Base-by-base conservation (phyloP, 306 rosid species). In the Dalbergia cultrata region DNA sequence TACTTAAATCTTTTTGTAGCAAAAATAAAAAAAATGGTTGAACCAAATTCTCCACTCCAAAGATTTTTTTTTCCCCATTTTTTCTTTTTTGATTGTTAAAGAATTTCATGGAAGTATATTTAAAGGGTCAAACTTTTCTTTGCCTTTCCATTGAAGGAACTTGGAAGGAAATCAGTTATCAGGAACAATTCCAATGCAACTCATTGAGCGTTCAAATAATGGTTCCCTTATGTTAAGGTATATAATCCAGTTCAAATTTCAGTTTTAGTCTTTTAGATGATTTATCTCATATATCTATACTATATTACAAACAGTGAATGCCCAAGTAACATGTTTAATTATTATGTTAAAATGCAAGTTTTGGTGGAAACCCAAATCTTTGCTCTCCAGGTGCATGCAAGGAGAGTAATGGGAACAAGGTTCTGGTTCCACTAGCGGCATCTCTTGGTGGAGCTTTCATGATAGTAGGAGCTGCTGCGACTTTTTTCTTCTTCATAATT, bases 401-500 rank as follows among this genome's bases (percentile, higher is more conserved):
- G 64, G 61, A 72, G 21, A 21, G 58, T 39, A 66, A 63, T 58
- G 76, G 71, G 44, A 76, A 59, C 14, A 68, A 78, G 47, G 13
- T 83, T 53, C 10, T 87, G 5, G 68, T 88, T 80, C 89, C 93
- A 72, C 26, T 87, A 21, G 77, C 80, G 45, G 82, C 88, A 72
- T 78, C 97, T 22, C 76, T 90, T 3, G 87, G 79, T 45, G 92
- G 93, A 39, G 54, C 86, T 70, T 73, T 82, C 60, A 5, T 85
- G 47, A 65, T 83, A 5, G 66, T 85, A 41, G 60, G 50, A 47
- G 84, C 66, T 1, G 71, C 82, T 31, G 39, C 73, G n/a, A 59
- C 83, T 74, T 72, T 75, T 71, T 75, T 81, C 17, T 33, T 12
- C 19, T 1, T 26, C 31, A 21, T 81, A 50, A 59, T 68, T 68